Conservation (phyloP, 139 green algal genomes). For the Chlorella vulgaris region DNA sequence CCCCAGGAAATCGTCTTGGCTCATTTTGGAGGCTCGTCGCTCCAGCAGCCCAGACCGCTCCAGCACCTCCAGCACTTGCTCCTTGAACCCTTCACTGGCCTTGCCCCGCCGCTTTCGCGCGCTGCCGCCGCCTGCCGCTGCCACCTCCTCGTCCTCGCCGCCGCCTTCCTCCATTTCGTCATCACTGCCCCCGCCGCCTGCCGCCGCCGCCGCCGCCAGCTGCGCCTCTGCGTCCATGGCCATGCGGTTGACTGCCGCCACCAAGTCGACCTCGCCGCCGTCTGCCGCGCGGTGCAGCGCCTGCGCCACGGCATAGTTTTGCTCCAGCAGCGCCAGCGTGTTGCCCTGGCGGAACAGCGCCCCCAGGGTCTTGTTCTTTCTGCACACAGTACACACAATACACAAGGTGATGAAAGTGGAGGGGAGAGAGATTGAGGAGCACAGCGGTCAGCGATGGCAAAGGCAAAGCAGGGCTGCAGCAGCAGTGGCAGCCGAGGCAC, state of each 20-base stretch:
- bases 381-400: too few species aligned
- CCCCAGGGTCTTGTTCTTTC: slow-evolving; percentile 98
- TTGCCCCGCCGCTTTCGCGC: slow-evolving; percentile 25
- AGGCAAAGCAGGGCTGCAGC: too few species aligned
- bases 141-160: slow-evolving; percentile 35
- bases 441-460: too few species aligned
- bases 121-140: slow-evolving; percentile 27
- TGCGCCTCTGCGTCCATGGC: slow-evolving; percentile 41
- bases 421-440: neutral
- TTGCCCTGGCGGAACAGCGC: slow-evolving; percentile 83
- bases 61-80: slow-evolving; percentile 75
- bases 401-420: neutral
- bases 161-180: slow-evolving; percentile 42
- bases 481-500: too few species aligned
- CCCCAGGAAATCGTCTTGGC: slow-evolving; percentile 93
- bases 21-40: slow-evolving; percentile 89
- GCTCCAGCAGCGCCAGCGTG: slow-evolving; percentile 75
- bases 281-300: slow-evolving; percentile 23
- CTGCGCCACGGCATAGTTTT: slow-evolving; percentile 70
- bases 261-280: slow-evolving; percentile 22
- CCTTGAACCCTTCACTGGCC: slow-evolving; percentile 78
- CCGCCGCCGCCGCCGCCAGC: slow-evolving; percentile 17
- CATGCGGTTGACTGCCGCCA: slow-evolving; percentile 31
- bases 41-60: slow-evolving; percentile 69
- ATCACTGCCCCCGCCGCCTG: slow-evolving; percentile 35